phyloP scores from a whole-genome alignment of 306 rosid species.

The Herpetospermum pedunculosum region DNA sequence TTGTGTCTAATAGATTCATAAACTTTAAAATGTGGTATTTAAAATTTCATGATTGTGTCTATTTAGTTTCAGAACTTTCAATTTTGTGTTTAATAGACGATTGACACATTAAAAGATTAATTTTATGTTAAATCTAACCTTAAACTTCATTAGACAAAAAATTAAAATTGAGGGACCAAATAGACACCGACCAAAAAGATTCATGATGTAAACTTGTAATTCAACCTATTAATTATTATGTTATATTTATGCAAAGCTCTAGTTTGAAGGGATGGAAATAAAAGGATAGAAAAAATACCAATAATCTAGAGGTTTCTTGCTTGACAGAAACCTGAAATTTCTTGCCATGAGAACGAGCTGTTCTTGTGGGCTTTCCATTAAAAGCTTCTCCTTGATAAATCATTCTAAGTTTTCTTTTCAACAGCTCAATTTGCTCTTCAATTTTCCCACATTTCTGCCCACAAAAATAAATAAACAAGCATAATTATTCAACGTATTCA shows the following conservation, averaged over 20 bases:
- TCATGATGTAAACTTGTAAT: no score
- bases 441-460: conserved; percentile 63
- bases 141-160: no score
- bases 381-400: conserved; percentile 34
- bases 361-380: conserved; percentile 29
- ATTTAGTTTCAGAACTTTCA: no score
- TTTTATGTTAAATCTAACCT: no score
- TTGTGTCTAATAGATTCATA: no score
- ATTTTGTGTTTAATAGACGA: no score
- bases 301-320: conserved; percentile 32
- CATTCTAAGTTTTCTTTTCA: conserved; percentile 34
- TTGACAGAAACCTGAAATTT: conserved; percentile 36
- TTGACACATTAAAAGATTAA: no score
- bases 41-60: no score
- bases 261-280: neutral
- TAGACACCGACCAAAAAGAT: no score
- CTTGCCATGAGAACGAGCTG: conserved; percentile 39
- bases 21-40: no score
- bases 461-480: neutral
- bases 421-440: conserved; percentile 74
- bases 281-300: conserved; percentile 10
- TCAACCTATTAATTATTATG: no score
- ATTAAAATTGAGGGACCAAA: no score
- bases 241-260: neutral
- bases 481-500: neutral